A percentile compares a stretch with the other conserved stretches of the same genome.
These are phyloP conservation scores for Auricularia heimuer DNA, from an alignment of 768 basidiomycete species.

Conservation along the genomic window DNA sequence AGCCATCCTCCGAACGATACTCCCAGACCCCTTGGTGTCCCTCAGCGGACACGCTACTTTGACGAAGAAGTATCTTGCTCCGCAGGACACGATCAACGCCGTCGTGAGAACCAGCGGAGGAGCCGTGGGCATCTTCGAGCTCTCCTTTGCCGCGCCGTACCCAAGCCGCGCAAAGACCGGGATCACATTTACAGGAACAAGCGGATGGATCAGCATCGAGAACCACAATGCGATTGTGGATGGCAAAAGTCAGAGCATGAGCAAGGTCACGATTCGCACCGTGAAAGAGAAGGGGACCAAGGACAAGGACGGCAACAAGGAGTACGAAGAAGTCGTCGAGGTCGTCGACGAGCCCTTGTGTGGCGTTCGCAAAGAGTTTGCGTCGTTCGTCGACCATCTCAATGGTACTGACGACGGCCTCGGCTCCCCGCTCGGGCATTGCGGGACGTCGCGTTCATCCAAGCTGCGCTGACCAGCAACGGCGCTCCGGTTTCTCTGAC, in stretches of 20 bases:
- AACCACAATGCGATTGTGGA: conserved; percentile 25
- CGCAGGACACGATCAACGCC: conserved; percentile 69
- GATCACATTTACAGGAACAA: conserved; percentile 49
- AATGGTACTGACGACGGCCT: conserved; percentile 39
- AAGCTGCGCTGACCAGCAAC: conserved; percentile 62
- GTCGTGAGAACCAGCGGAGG: conserved; percentile 38
- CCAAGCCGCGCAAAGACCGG: conserved; percentile 23
- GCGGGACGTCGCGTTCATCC: conserved; percentile 67
- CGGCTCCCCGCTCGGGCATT: conserved; percentile 57
- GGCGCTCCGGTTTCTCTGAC: conserved; percentile 51
- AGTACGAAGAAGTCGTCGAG: conserved; percentile 38
- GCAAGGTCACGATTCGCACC: conserved; percentile 32
- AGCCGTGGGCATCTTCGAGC: conserved; percentile 48
- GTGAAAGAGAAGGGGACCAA: conserved; percentile 17
- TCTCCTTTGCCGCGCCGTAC: conserved; percentile 54
- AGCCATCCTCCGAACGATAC: conserved; percentile 51
- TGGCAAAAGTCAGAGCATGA: conserved; percentile 11
- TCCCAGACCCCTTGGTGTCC: conserved; percentile 41
- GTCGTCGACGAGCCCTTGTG: conserved; percentile 22
- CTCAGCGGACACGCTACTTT: conserved; percentile 59
- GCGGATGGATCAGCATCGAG: conserved; percentile 43
- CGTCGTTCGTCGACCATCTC: conserved; percentile 50
- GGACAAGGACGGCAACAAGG: conserved; percentile 32
- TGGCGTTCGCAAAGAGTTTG: conserved; percentile 50
- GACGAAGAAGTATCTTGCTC: conserved; percentile 60